Conservation (phyloP, 202 grass and related monocot species). For the Digitaria exilis region DNA sequence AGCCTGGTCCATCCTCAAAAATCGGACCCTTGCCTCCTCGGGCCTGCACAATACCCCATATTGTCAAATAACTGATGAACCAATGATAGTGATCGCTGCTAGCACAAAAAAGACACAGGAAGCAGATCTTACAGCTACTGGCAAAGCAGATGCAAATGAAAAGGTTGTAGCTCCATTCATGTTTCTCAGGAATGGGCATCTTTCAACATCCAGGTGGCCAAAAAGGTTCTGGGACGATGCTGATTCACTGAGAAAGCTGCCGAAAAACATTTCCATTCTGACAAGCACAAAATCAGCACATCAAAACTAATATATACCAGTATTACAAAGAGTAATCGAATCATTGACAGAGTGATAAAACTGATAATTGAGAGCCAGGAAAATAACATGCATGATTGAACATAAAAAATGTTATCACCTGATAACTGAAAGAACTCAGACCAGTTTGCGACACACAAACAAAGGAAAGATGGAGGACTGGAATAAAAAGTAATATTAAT, state of each 20-base stretch:
- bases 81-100: neutral
- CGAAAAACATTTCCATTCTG: conserved; percentile 84
- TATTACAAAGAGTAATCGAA: neutral
- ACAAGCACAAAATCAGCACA: conserved; percentile 7
- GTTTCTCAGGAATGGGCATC: conserved; percentile 94
- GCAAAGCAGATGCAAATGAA: conserved; percentile 79
- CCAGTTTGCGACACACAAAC: neutral
- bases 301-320: neutral
- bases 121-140: conserved; percentile 60
- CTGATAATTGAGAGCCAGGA: neutral
- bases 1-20: conserved; percentile 94
- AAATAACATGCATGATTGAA: neutral
- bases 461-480: neutral
- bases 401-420: neutral
- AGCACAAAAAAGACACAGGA: neutral
- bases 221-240: conserved; percentile 51
- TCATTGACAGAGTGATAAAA: neutral
- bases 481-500: neutral
- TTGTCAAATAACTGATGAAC: conserved; percentile 33
- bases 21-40: conserved; percentile 76
- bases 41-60: conserved; percentile 42
- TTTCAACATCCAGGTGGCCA: conserved; percentile 57
- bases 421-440: neutral
- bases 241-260: conserved; percentile 50
- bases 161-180: conserved; percentile 78